Base-by-base conservation (phyloP, 2,329 filamentous ascomycete species). In the Curvularia hawaiiensis region DNA sequence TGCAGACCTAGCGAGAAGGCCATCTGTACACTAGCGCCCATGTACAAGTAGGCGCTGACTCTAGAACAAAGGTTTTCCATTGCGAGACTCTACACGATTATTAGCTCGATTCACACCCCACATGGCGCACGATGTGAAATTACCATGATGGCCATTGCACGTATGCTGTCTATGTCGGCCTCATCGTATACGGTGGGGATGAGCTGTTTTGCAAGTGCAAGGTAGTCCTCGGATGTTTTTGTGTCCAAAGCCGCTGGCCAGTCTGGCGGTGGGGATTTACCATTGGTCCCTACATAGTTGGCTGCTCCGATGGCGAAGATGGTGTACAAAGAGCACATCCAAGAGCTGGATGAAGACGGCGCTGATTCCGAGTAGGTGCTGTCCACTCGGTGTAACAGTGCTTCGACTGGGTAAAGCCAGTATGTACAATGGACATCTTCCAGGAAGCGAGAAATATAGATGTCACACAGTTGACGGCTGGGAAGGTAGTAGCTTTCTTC, bases 121-220 rank as follows among this genome's bases (percentile, higher is more conserved):
- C 16, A 31, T 31, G 9, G n/a, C 16, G 16, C 3, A 12, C n/a
- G 3, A 5, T 1, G n/a, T 22, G 14, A 9, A 9, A 30, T 54
- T 53, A 75, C 74, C 65, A 75, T 61, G 9, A 74, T 73, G 18
- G 71, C 68, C 52, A 76, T 60, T 0, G 72, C 74, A 18, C 74
- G 66, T 52, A 76, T 72, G 35, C 74, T 75, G 30, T 76, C 74
- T 39, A 76, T 62, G 33, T 76, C 74, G 1, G 74, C 74, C 52
- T 73, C 71, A 39, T 76, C 74, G 47, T 76, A 73, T 0, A 74
- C 69, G 8, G 60, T 51, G 0, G 73, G 66, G 22, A 75, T 69
- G 8, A 76, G 56, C 48, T 71, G 66, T 48, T 76, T 75, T 3
- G 72, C 71, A 18, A 75, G 59, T 3, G 67, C 58, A 26, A 76